phyloP scores from a whole-genome alignment of 768 basidiomycete species.

The Fomitopsis serialis region DNA sequence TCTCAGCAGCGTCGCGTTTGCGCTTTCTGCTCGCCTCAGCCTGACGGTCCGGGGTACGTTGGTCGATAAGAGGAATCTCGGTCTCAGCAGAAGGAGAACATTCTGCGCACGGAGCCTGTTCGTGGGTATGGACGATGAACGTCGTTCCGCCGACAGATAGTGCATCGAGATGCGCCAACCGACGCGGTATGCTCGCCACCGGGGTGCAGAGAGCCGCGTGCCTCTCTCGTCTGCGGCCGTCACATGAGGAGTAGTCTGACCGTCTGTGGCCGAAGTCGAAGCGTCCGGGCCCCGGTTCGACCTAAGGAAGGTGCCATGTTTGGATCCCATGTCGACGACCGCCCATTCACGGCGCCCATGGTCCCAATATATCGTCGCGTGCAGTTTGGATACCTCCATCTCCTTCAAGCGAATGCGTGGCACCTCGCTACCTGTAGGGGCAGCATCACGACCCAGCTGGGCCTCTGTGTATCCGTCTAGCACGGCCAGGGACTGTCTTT shows the following conservation, averaged over 20 bases:
- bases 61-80: conserved; percentile 57
- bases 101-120: conserved; percentile 51
- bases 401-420: conserved; percentile 76
- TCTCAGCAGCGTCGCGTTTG: conserved; percentile 12
- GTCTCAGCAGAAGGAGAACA: conserved; percentile 48
- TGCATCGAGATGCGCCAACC: conserved; percentile 56
- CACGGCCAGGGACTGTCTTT: conserved; percentile 46
- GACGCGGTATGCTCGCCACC: conserved; percentile 65
- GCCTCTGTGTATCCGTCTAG: conserved; percentile 60
- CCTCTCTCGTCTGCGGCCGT: conserved; percentile 21
- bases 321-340: conserved; percentile 80
- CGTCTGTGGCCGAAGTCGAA: conserved; percentile 13
- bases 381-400: conserved; percentile 79
- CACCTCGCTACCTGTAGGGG: conserved; percentile 41
- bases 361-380: conserved; percentile 75
- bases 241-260: background rate
- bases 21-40: conserved; percentile 20
- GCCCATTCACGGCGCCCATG: conserved; percentile 54
- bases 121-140: conserved; percentile 68
- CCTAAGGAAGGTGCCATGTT: conserved; percentile 74
- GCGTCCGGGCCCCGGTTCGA: conserved; percentile 12
- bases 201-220: conserved; percentile 55
- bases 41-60: conserved; percentile 10
- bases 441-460: conserved; percentile 70
- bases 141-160: conserved; percentile 67